A percentile compares a stretch with the other conserved stretches of the same genome.
These are phyloP conservation scores for Leishmania tarentolae DNA, from an alignment of 208 protist species.

Conservation along the genomic window DNA sequence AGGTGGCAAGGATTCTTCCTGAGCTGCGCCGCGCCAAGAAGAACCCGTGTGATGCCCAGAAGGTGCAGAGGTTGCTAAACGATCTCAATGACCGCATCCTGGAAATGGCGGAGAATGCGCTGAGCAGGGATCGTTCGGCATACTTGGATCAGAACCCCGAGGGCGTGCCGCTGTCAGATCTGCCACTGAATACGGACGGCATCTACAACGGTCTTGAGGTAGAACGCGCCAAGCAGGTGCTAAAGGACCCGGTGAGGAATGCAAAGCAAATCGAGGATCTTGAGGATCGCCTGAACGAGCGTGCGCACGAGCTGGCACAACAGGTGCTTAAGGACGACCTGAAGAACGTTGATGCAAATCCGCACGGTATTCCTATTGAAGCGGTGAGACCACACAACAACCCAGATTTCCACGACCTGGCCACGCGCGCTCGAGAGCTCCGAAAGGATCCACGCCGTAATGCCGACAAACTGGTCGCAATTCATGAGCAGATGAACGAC, in stretches of 20 bases:
- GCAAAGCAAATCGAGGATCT: slow-evolving; percentile 60
- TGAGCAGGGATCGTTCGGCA: slow-evolving; percentile 44
- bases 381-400: slow-evolving; percentile 65
- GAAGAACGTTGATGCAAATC: slow-evolving; percentile 43
- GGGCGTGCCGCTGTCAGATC: slow-evolving; percentile 55
- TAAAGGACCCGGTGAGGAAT: slow-evolving; percentile 52
- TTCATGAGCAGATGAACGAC: slow-evolving; percentile 64
- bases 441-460: slow-evolving; percentile 57
- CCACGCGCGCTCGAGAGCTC: slow-evolving; percentile 54
- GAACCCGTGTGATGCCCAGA: slow-evolving; percentile 44
- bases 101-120: slow-evolving; percentile 50
- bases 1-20: slow-evolving; percentile 58
- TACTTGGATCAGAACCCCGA: slow-evolving; percentile 61
- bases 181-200: slow-evolving; percentile 67
- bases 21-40: slow-evolving; percentile 65
- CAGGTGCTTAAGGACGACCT: slow-evolving; percentile 65
- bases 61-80: slow-evolving; percentile 45
- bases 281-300: slow-evolving; percentile 64
- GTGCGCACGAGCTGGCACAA: slow-evolving; percentile 54
- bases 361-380: slow-evolving; percentile 50
- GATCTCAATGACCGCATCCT: slow-evolving; percentile 57
- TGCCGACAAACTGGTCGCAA: slow-evolving; percentile 38
- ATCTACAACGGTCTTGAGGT: slow-evolving; percentile 67
- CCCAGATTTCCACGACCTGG: slow-evolving; percentile 55
- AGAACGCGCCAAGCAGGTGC: slow-evolving; percentile 68